phyloP scores from a whole-genome alignment of 1,284 basidiomycete species.

The Mycena citricolor region DNA sequence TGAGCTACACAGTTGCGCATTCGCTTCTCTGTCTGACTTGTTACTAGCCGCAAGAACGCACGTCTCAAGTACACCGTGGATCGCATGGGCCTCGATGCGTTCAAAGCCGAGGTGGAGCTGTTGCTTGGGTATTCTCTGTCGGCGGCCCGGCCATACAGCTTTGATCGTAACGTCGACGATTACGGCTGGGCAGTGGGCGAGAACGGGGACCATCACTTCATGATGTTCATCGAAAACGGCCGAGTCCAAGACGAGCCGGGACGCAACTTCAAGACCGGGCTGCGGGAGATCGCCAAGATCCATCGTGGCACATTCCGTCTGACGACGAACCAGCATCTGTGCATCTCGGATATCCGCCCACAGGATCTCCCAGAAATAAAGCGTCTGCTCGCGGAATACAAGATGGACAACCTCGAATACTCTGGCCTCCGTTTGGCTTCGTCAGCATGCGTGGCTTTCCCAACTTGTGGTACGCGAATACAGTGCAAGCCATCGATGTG shows the following conservation, averaged over 20 bases:
- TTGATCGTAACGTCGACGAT: constrained; percentile 90
- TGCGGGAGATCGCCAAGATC: constrained; percentile 89
- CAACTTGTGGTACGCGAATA: constrained; percentile 77
- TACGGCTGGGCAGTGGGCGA: constrained; percentile 91
- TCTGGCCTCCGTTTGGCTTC: constrained; percentile 82
- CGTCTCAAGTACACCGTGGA: constrained; percentile 98
- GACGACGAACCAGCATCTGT: constrained; percentile 93
- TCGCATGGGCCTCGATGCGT: constrained; percentile 84
- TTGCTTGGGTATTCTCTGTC: constrained; percentile 81
- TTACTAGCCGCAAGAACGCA: constrained; percentile 70
- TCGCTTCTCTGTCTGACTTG: constrained; percentile 8
- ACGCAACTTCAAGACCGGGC: constrained; percentile 88
- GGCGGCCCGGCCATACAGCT: constrained; percentile 76
- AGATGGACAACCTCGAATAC: constrained; percentile 86
- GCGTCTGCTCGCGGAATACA: constrained; percentile 80
- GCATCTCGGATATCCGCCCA: constrained; percentile 82
- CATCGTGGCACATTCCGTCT: constrained; percentile 94
- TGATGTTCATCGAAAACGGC: constrained; percentile 96
- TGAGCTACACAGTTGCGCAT: constrained; percentile 38
- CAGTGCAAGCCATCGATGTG: no score
- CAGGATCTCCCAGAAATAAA: constrained; percentile 80
- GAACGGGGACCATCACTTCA: constrained; percentile 91
- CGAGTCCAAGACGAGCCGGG: constrained; percentile 92
- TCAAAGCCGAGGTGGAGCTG: constrained; percentile 90
- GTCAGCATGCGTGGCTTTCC: constrained; percentile 97